phyloP scores from a whole-genome alignment of 2,329 filamentous ascomycete genomes.

The Botryotinia narcissicola region DNA sequence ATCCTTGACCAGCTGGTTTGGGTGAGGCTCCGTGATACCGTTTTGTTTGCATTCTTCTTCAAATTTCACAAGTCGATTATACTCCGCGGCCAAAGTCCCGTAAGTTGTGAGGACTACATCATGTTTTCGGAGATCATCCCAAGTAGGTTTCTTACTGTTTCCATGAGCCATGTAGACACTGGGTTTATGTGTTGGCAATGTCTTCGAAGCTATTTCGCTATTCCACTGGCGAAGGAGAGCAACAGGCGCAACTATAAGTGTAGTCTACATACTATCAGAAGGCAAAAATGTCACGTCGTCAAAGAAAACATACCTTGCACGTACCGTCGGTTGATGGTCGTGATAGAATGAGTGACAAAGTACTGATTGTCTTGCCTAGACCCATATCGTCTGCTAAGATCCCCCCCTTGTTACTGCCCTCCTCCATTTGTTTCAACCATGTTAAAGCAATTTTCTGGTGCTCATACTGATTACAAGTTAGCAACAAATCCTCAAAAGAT shows the following conservation, averaged over 20 bases:
- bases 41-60: conserved; percentile 32
- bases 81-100: conserved; percentile 66
- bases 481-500: background rate
- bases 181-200: conserved; percentile 58
- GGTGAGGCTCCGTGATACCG: conserved; percentile 35
- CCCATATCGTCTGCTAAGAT: conserved; percentile 83
- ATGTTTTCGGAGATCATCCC: conserved; percentile 59
- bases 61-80: conserved; percentile 58
- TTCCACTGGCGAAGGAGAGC: conserved; percentile 83
- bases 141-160: conserved; percentile 53
- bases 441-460: conserved; percentile 77
- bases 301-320: conserved; percentile 37
- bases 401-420: conserved; percentile 68
- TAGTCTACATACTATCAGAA: conserved; percentile 53
- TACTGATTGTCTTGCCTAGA: conserved; percentile 80
- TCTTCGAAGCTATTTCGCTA: conserved; percentile 70
- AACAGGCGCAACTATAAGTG: conserved; percentile 78
- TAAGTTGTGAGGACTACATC: conserved; percentile 81
- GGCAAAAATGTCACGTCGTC: background rate
- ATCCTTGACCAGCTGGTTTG: conserved; percentile 40
- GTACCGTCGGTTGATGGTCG: conserved; percentile 55
- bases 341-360: conserved; percentile 61
- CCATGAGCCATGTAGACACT: conserved; percentile 69
- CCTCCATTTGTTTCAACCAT: conserved; percentile 75
- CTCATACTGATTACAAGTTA: conserved; percentile 51